Evolutionary conservation across 2,329 filamentous ascomycete species (phyloP).

Genomic region (Sporothrix curviconia): DNA sequence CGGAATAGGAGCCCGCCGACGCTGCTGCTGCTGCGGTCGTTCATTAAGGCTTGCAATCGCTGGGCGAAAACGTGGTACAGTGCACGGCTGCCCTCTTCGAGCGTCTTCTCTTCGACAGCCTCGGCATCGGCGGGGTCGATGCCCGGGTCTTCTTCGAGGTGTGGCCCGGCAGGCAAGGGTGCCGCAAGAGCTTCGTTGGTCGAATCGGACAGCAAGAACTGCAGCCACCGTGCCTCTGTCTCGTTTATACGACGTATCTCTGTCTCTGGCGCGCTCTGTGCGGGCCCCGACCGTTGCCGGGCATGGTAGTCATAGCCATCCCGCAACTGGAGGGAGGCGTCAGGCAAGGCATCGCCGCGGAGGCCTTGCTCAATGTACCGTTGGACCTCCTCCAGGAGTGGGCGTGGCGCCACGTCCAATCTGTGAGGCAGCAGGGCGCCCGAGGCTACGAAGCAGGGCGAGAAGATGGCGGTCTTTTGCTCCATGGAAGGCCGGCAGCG

Average conservation of each 20-base stretch:
- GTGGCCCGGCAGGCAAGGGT: conserved; percentile 10
- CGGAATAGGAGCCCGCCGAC: conserved; percentile 22
- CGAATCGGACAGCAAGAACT: conserved; percentile 26
- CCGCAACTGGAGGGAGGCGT: conserved; percentile 14
- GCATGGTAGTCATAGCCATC: conserved; percentile 10
- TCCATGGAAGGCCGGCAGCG: conserved; percentile 22
- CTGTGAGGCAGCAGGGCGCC: conserved; percentile 24
- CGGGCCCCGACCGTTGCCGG: not conserved
- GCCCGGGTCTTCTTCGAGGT: conserved; percentile 1
- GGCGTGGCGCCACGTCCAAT: conserved; percentile 22
- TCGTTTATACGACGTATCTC: conserved; percentile 18
- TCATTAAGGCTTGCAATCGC: conserved; percentile 28
- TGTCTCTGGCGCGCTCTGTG: no score
- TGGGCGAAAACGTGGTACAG: conserved; percentile 29
- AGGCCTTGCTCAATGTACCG: conserved; percentile 11
- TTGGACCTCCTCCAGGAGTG: conserved; percentile 24
- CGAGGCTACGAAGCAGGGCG: conserved; percentile 22
- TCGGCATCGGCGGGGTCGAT: not conserved
- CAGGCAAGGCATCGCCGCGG: not conserved
- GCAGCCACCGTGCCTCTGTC: conserved; percentile 29
- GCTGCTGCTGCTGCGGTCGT: conserved; percentile 20
- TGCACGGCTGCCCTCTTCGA: conserved; percentile 20
- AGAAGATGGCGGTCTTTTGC: conserved; percentile 25
- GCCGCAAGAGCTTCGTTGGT: conserved; percentile 23
- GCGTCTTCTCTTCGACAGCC: not conserved